phyloP scores from a whole-genome alignment of 768 basidiomycete species.

The Erythrobasidium yunnanense region DNA sequence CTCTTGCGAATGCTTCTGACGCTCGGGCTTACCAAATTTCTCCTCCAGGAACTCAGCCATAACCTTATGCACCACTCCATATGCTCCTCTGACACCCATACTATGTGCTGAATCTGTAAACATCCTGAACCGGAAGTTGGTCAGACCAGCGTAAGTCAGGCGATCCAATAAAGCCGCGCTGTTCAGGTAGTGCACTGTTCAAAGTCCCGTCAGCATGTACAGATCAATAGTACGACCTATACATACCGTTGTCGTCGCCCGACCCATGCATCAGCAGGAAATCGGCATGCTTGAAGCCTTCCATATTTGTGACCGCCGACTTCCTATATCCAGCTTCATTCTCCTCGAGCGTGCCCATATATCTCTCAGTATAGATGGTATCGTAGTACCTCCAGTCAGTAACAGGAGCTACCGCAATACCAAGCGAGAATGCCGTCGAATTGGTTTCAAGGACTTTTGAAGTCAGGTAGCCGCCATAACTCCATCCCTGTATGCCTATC shows the following conservation, averaged over 20 bases:
- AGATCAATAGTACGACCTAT: not conserved
- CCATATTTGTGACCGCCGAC: conserved; percentile 75
- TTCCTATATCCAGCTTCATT: conserved; percentile 83
- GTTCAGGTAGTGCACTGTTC: conserved; percentile 72
- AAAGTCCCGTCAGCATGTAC: not conserved
- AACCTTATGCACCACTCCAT: conserved; percentile 74
- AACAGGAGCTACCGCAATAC: conserved; percentile 87
- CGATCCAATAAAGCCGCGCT: conserved; percentile 84
- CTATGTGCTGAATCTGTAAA: conserved; percentile 93
- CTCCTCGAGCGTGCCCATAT: conserved; percentile 71
- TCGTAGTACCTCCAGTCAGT: conserved; percentile 65
- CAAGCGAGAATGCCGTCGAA: conserved; percentile 77
- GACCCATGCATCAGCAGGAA: conserved; percentile 84
- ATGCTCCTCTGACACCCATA: conserved; percentile 62
- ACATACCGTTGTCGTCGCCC: conserved; percentile 70
- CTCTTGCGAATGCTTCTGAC: not conserved
- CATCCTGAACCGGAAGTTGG: conserved; percentile 69
- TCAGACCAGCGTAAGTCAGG: conserved; percentile 67
- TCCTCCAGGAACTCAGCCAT: conserved; percentile 73
- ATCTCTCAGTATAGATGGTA: conserved; percentile 93
- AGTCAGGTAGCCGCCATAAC: conserved; percentile 61
- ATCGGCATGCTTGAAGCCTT: conserved; percentile 67
- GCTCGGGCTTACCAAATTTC: conserved; percentile 62
- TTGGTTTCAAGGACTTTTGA: conserved; percentile 82
- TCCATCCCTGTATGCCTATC: conserved; percentile 96